Conservation (phyloP, 768 basidiomycete species). For the Psilocybe cubensis region DNA sequence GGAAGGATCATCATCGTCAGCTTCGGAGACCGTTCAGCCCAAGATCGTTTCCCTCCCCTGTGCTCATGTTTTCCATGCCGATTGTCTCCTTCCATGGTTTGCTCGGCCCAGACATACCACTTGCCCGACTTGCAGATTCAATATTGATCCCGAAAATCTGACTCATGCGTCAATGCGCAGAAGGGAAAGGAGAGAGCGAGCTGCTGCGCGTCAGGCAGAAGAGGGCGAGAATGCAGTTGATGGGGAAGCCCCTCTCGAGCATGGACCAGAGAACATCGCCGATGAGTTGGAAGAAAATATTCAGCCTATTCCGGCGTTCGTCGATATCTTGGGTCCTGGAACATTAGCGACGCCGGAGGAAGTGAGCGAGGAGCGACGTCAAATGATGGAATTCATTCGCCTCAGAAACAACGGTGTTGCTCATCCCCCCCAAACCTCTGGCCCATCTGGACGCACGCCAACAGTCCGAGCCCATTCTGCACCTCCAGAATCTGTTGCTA, state of each 20-base stretch:
- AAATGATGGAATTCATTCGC: background rate
- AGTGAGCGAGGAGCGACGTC: background rate
- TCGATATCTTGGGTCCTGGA: background rate
- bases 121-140: constrained; percentile 83
- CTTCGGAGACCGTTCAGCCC: constrained; percentile 22
- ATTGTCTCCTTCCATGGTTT: constrained; percentile 84
- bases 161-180: constrained; percentile 43
- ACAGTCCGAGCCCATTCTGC: background rate
- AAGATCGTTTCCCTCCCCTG: constrained; percentile 76
- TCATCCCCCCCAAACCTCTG: background rate
- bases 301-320: background rate
- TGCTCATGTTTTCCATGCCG: constrained; percentile 80
- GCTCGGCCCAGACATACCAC: constrained; percentile 78
- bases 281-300: background rate
- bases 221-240: background rate
- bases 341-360: background rate
- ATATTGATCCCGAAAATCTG: constrained; percentile 79
- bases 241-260: background rate
- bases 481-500: background rate
- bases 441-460: background rate
- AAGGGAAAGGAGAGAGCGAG: constrained; percentile 16
- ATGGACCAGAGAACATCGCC: too few species aligned
- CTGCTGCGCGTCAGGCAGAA: background rate
- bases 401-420: background rate
- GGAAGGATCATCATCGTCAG: constrained; percentile 4